These are phyloP conservation scores for Diaporthe sp. DNA, from an alignment of 2,329 filamentous ascomycete genomes.

Conservation along the genomic window DNA sequence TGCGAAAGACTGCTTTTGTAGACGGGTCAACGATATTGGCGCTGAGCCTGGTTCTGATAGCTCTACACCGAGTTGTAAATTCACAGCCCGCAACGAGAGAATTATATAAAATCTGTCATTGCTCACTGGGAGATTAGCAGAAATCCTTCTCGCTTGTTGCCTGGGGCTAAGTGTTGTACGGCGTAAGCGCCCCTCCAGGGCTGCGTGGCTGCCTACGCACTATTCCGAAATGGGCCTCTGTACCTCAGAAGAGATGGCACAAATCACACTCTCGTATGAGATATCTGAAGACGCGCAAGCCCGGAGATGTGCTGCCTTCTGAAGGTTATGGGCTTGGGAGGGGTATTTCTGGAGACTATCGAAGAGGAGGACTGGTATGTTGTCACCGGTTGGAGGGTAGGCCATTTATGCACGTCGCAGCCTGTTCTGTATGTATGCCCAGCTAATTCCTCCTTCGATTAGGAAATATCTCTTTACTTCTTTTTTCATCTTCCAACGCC, in stretches of 20 bases:
- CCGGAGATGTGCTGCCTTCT: neutral
- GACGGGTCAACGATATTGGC: neutral
- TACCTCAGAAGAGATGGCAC: too few species aligned
- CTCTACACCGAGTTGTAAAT: neutral
- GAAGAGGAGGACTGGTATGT: too few species aligned
- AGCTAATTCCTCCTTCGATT: too few species aligned
- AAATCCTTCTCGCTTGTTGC: slow-evolving; percentile 9
- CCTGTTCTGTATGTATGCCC: too few species aligned
- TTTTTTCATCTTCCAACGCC: neutral
- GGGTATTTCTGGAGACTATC: neutral
- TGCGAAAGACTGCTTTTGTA: too few species aligned
- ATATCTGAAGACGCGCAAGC: too few species aligned
- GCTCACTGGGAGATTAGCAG: neutral
- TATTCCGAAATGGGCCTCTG: slow-evolving; percentile 6
- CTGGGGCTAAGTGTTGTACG: neutral
- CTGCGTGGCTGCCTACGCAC: slow-evolving; percentile 4
- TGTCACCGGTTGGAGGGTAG: neutral
- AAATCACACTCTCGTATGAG: too few species aligned
- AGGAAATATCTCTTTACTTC: too few species aligned
- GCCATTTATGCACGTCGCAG: too few species aligned
- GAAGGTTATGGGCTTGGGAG: neutral
- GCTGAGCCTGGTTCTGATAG: neutral
- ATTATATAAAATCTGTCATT: neutral
- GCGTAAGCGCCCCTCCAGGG: neutral
- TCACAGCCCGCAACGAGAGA: neutral